These are phyloP conservation scores for Xylaria sp. DNA, from an alignment of 2,329 filamentous ascomycete species.

Conservation along the genomic window DNA sequence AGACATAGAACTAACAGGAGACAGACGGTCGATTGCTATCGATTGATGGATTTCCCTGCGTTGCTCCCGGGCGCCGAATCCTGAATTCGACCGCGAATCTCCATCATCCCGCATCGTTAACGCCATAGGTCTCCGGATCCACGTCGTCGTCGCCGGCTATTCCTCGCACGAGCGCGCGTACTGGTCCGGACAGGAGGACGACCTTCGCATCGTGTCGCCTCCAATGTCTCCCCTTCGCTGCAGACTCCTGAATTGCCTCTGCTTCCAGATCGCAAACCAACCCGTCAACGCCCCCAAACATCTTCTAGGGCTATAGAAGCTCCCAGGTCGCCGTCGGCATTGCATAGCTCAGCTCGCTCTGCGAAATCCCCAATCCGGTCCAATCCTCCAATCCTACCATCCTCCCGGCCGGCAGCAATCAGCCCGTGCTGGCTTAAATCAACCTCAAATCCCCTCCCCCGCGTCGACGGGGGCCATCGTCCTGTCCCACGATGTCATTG, in stretches of 20 bases:
- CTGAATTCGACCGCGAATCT: slow-evolving; percentile 2
- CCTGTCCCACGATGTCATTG: slow-evolving; percentile 78
- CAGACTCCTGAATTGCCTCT: slow-evolving; percentile 47
- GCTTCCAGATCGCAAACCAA: slow-evolving; percentile 41
- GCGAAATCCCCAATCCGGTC: background rate
- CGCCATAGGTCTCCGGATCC: background rate
- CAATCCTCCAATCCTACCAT: background rate
- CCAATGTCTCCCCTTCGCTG: slow-evolving; percentile 47
- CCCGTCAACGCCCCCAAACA: slow-evolving; percentile 36
- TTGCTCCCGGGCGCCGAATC: background rate
- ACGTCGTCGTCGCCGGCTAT: slow-evolving; percentile 2
- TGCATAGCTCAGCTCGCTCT: background rate
- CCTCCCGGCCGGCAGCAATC: background rate
- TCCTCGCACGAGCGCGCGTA: background rate
- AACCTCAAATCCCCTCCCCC: background rate
- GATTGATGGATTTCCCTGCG: slow-evolving; percentile 8
- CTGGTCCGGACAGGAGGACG: slow-evolving; percentile 3
- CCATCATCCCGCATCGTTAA: background rate
- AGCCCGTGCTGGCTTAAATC: slow-evolving; percentile 6
- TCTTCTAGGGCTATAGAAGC: background rate
- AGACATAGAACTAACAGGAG: no score
- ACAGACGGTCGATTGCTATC: background rate
- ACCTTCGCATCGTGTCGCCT: slow-evolving; percentile 39
- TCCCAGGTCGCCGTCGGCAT: slow-evolving; percentile 18
- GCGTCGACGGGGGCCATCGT: slow-evolving; percentile 32